A percentile compares a stretch with the other conserved stretches of the same genome.
Evolutionary conservation across 148 eudicot species (phyloP).

Genomic region (Agrostemma githago): DNA sequence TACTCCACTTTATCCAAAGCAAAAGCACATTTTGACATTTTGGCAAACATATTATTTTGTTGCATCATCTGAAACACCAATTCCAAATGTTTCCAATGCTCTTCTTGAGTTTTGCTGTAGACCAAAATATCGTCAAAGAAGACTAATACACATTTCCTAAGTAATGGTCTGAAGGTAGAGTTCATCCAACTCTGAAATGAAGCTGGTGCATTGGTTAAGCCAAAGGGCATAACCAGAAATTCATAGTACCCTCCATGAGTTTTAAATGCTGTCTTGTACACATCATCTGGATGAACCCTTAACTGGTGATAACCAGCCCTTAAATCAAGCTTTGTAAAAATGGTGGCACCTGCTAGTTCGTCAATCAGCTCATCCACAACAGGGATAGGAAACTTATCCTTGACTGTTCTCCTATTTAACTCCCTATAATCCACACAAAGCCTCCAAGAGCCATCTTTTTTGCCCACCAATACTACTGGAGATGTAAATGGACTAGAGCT

Average conservation of each 20-base stretch:
- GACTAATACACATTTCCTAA: neutral
- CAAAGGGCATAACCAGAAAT: no score
- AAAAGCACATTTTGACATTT: no score
- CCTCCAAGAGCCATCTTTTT: no score
- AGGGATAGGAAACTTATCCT: neutral
- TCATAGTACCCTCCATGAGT: no score
- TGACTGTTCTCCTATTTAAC: neutral
- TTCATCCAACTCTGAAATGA: neutral
- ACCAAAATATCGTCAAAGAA: neutral
- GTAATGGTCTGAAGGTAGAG: neutral
- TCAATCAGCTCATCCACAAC: constrained; percentile 2
- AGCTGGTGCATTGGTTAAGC: no score
- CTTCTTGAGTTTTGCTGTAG: no score
- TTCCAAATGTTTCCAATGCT: no score
- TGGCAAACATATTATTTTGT: no score
- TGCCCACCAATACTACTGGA: neutral
- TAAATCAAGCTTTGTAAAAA: neutral
- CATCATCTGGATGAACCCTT: no score
- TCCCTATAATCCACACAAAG: neutral
- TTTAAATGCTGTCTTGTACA: no score
- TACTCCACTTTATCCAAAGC: no score
- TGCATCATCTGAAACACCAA: no score
- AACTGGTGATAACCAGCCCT: neutral
- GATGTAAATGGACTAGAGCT: neutral
- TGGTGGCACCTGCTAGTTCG: constrained; percentile 1